Base-by-base conservation (phyloP, 1,139 yeast genomes). In the Kurtzmaniella quercitrusa region DNA sequence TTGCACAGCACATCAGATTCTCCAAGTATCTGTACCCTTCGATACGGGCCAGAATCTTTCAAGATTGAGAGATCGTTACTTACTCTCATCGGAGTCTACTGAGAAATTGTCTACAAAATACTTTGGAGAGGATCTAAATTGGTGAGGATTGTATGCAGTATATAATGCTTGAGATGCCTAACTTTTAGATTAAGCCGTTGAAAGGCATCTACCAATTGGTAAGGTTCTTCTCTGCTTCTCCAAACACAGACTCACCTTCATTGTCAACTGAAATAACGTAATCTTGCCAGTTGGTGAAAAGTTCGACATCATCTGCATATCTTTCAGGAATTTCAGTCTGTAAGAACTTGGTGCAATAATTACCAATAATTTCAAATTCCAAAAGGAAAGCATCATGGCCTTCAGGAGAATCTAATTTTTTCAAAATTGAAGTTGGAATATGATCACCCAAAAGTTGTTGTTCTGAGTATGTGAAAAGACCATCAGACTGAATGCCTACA, bases 371-470 rank as follows among this genome's bases (percentile, higher is more conserved):
- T 42, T 81, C 85, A 62, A 93, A 93, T 61, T 93, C 98, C 41
- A 93, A 71, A 48, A 93, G 68, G 58, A 93, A 93, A 2, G 98
- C 98, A 68, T 93, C 98, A 59, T 93, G 98, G 15, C 98, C 98
- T 56, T 93, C 98, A n/a, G 94, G 95, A 1, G 97, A 88, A 49
- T 84, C 80, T 41, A 93, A 82, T 53, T 80, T 80, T 50, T 82
- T 81, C 49, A 93, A 69, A 5, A 54, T 61, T 2, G 95, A 75
- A 51, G 84, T 74, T 5, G 94, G 94, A 45, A 93, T 77, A 57
- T 82, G 69, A 38, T 79, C 76, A 1, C 95, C 95, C 42, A 93
- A 71, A 43, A 83, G 76, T 53, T 87, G 88, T 63, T 93, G 98
- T 63, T 93, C 98, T 16, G 89, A 78, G 53, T 86, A 83, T 0